Percentiles rank a stretch among this genome's conserved stretches.
Evolutionary conservation across 768 basidiomycete species (phyloP).

Genomic region (Suillus plorans): DNA sequence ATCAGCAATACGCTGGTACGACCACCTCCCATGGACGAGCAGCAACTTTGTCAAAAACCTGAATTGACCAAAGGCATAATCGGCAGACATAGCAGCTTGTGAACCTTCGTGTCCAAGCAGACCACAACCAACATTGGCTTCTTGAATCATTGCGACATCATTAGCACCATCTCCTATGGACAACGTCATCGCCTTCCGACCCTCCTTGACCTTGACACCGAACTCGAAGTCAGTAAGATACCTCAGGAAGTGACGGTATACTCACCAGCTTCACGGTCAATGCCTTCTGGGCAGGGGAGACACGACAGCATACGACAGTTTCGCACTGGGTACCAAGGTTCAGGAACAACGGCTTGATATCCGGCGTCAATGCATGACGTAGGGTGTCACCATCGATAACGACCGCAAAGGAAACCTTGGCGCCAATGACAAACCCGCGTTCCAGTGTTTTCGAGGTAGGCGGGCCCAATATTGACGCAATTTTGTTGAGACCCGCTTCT

Average conservation of each 20-base stretch:
- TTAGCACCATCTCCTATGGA: constrained; percentile 98
- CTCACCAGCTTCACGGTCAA: constrained; percentile 87
- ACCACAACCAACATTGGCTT: constrained; percentile 97
- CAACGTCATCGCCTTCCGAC: constrained; percentile 92
- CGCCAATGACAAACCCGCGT: constrained; percentile 66
- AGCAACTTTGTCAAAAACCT: constrained; percentile 88
- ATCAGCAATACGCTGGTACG: constrained; percentile 92
- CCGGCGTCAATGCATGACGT: constrained; percentile 71
- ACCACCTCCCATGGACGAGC: constrained; percentile 95
- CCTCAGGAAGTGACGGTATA: constrained; percentile 11
- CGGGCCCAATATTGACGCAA: constrained; percentile 81
- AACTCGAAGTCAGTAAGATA: constrained; percentile 7
- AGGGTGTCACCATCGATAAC: constrained; percentile 97
- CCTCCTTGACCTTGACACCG: constrained; percentile 79
- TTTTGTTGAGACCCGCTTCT: constrained; percentile 92
- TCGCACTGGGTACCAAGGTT: constrained; percentile 95
- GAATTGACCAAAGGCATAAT: constrained; percentile 98
- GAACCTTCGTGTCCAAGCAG: constrained; percentile 93
- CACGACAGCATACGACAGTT: constrained; percentile 97
- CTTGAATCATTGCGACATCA: constrained; percentile 99
- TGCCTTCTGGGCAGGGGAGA: constrained; percentile 98
- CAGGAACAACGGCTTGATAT: constrained; percentile 84
- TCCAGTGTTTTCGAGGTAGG: constrained; percentile 59
- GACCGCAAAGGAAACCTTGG: constrained; percentile 80
- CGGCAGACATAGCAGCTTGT: constrained; percentile 98